Evolutionary conservation across 2,329 filamentous ascomycete species (phyloP).

Genomic region (Stachybotrys chartarum): DNA sequence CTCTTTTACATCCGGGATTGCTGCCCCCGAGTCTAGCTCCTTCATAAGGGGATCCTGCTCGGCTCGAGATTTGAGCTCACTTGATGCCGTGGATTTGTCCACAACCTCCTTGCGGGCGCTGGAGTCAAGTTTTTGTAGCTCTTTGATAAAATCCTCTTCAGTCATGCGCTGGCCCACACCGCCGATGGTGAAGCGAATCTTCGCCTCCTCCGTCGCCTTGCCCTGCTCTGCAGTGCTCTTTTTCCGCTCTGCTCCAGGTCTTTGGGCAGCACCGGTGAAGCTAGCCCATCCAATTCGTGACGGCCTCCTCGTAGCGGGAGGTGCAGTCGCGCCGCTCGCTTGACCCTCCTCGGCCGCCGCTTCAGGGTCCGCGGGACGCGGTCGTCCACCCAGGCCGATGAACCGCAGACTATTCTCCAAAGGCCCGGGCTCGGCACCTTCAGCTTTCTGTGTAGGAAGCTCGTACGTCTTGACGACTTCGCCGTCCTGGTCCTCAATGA

Average conservation of each 20-base stretch:
- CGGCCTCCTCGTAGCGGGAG: background rate
- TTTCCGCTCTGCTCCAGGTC: slow-evolving; percentile 26
- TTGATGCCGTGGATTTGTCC: slow-evolving; percentile 40
- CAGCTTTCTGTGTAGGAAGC: slow-evolving; percentile 49
- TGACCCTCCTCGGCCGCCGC: slow-evolving; percentile 22
- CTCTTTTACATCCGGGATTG: background rate
- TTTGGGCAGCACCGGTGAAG: slow-evolving; percentile 22
- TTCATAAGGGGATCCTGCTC: slow-evolving; percentile 24
- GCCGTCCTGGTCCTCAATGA: slow-evolving; percentile 80
- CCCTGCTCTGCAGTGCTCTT: slow-evolving; percentile 34
- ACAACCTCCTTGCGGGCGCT: slow-evolving; percentile 51
- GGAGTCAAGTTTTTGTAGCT: slow-evolving; percentile 66
- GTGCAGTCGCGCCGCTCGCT: slow-evolving; percentile 15
- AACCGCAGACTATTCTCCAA: slow-evolving; percentile 43
- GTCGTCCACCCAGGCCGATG: slow-evolving; percentile 42
- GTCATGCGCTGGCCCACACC: slow-evolving; percentile 69
- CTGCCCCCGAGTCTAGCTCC: background rate
- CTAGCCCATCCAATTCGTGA: slow-evolving; percentile 40
- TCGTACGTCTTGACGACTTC: slow-evolving; percentile 83
- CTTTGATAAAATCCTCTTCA: slow-evolving; percentile 71
- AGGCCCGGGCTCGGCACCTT: slow-evolving; percentile 30
- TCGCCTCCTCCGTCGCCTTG: slow-evolving; percentile 58
- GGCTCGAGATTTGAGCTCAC: slow-evolving; percentile 41
- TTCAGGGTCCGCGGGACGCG: slow-evolving; percentile 28
- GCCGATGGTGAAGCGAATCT: slow-evolving; percentile 70